Percentiles rank a stretch among this genome's conserved stretches.
Evolutionary conservation across 208 protist genomes (phyloP).

Genomic region (Wallacemonas sp.): DNA sequence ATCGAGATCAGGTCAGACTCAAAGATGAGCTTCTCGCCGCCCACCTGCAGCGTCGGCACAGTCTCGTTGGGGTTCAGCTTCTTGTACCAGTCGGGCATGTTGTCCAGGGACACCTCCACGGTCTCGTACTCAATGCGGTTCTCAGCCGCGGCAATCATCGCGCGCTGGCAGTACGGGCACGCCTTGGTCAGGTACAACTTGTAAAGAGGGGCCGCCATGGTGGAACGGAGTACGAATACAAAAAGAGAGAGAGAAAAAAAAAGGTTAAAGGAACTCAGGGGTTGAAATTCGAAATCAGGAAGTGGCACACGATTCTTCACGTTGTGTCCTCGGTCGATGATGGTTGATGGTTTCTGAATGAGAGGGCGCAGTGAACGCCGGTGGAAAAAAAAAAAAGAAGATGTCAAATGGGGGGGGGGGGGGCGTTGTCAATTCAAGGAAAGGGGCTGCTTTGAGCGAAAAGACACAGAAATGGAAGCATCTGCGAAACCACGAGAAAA

Average conservation of each 20-base stretch:
- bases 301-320: no score
- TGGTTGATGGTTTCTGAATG: no score
- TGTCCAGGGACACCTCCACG: slow-evolving; percentile 38
- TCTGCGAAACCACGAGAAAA: no score
- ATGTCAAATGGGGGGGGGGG: no score
- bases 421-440: no score
- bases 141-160: slow-evolving; percentile 58
- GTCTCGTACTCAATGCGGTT: slow-evolving; percentile 54
- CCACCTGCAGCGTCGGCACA: slow-evolving; percentile 67
- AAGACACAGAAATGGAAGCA: no score
- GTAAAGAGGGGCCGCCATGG: slow-evolving; percentile 25
- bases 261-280: background rate
- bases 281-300: background rate
- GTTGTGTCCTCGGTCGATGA: no score
- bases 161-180: slow-evolving; percentile 77
- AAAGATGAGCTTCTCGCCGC: slow-evolving; percentile 48
- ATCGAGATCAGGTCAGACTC: slow-evolving; percentile 74
- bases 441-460: no score
- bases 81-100: slow-evolving; percentile 78
- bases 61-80: slow-evolving; percentile 74
- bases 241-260: slow-evolving; percentile 23
- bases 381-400: no score
- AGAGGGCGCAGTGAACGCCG: no score
- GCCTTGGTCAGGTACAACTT: slow-evolving; percentile 58
- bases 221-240: slow-evolving; percentile 15